Conservation (phyloP, 108 stramenopile genomes). For the Conticribra weissflogii region DNA sequence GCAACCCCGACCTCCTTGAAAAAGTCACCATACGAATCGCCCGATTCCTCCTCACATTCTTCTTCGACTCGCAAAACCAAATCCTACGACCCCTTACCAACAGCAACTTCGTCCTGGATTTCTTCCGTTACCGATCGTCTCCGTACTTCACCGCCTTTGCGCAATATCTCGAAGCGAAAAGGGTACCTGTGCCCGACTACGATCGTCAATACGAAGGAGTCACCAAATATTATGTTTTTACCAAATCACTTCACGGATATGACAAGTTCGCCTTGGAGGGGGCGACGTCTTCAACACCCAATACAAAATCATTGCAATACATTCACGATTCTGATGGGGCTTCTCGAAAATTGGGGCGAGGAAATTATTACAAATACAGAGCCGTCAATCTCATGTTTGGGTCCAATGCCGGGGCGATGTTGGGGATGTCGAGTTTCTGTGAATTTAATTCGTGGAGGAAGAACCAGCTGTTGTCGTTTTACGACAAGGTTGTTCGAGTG, state of each 20-base stretch:
- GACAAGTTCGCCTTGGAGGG: slow-evolving; percentile 52
- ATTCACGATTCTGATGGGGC: slow-evolving; percentile 48
- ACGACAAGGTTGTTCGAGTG: slow-evolving; percentile 32
- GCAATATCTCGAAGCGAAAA: slow-evolving; percentile 32
- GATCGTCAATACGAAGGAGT: slow-evolving; percentile 43
- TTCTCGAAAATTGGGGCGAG: slow-evolving; percentile 34
- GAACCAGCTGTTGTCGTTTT: slow-evolving; percentile 58
- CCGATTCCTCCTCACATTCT: slow-evolving; percentile 56
- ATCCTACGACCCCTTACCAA: slow-evolving; percentile 54
- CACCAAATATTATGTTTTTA: slow-evolving; percentile 31
- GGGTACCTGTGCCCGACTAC: slow-evolving; percentile 41
- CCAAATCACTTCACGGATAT: slow-evolving; percentile 50
- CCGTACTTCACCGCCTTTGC: slow-evolving; percentile 43
- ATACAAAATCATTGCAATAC: slow-evolving; percentile 49
- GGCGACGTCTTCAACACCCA: slow-evolving; percentile 51
- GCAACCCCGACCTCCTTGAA: slow-evolving; percentile 34
- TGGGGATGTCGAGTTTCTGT: slow-evolving; percentile 36
- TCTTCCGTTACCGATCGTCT: slow-evolving; percentile 46
- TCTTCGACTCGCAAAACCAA: slow-evolving; percentile 39
- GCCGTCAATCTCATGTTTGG: slow-evolving; percentile 59
- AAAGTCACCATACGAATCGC: slow-evolving; percentile 43
- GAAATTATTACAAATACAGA: slow-evolving; percentile 63
- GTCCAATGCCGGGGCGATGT: slow-evolving; percentile 53
- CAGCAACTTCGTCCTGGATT: slow-evolving; percentile 56
- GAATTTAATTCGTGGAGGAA: slow-evolving; percentile 60